phyloP scores from a whole-genome alignment of 192 early-diverging fungal genomes.

The Pilobolus umbonatus region DNA sequence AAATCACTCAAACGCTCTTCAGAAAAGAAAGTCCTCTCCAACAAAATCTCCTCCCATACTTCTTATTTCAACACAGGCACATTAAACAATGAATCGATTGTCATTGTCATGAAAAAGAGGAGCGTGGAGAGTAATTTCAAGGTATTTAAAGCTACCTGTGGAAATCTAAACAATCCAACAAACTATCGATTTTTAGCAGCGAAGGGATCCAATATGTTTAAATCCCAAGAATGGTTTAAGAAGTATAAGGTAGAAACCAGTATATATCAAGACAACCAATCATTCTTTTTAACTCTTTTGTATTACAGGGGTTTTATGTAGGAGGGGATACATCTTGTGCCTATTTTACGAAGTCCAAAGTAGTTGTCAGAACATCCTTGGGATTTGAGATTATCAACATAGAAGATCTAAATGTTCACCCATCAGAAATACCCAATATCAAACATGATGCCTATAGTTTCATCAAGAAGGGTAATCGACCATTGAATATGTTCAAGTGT shows the following conservation, averaged over 20 bases:
- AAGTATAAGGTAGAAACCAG: conserved; percentile 22
- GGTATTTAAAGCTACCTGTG: conserved; percentile 23
- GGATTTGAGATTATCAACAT: conserved; percentile 95
- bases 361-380: conserved; percentile 81
- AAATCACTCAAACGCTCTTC: background rate
- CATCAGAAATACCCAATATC: conserved; percentile 73
- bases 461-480: conserved; percentile 67
- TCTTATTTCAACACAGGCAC: conserved; percentile 72
- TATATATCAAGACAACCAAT: background rate
- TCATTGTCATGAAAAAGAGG: conserved; percentile 37
- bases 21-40: background rate
- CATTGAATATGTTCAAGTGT: conserved; percentile 78
- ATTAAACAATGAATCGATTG: conserved; percentile 50
- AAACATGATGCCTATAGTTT: conserved; percentile 71
- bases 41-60: conserved; percentile 31
- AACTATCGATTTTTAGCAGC: conserved; percentile 12
- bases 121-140: conserved; percentile 33
- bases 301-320: conserved; percentile 82
- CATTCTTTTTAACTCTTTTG: background rate
- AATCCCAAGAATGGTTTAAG: conserved; percentile 25
- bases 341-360: conserved; percentile 75
- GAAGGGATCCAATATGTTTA: conserved; percentile 16
- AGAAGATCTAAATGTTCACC: conserved; percentile 65
- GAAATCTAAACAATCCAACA: conserved; percentile 23
- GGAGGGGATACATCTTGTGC: conserved; percentile 78